Evolutionary conservation across 148 eudicot species (phyloP).

Genomic region (Chenopodium quinoa): DNA sequence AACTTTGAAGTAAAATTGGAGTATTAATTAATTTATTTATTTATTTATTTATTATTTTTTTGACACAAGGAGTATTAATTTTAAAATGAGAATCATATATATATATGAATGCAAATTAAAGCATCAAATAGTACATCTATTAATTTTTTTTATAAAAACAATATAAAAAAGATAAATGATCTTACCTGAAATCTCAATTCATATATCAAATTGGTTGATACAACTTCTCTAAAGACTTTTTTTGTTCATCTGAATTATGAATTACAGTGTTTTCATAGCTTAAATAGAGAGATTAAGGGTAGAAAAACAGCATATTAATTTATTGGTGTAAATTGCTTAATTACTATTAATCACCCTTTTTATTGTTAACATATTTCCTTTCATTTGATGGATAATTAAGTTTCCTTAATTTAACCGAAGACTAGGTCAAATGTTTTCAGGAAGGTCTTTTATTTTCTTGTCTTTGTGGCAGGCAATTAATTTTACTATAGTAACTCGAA

Average conservation of each 20-base stretch:
- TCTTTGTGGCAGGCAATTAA: background rate
- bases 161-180: background rate
- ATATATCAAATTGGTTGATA: background rate
- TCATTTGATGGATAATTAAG: background rate
- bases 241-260: background rate
- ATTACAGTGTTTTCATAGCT: background rate
- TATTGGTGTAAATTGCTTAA: background rate
- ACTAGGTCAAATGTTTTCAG: background rate
- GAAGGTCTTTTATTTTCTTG: background rate
- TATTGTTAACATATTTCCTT: background rate
- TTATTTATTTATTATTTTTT: too few species aligned
- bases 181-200: slow-evolving; percentile 11
- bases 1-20: background rate
- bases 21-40: background rate
- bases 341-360: background rate
- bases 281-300: slow-evolving; percentile 5
- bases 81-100: background rate
- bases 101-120: background rate
- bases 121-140: background rate
- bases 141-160: background rate
- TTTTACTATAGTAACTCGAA: background rate
- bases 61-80: background rate
- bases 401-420: background rate
- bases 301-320: background rate
- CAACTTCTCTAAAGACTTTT: background rate